Conservation (phyloP, 108 stramenopile species). For the Fragilariopsis cylindrus region DNA sequence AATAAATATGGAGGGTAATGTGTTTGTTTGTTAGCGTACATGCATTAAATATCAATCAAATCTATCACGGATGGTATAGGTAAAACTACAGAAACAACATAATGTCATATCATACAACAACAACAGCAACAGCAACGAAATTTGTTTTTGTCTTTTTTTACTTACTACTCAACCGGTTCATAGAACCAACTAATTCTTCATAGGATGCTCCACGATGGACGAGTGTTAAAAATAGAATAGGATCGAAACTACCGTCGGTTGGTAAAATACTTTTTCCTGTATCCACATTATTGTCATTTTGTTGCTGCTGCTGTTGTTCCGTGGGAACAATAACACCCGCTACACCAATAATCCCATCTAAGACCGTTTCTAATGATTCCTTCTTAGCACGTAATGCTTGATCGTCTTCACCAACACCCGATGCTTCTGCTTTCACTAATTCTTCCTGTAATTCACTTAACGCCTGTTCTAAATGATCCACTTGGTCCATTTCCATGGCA, state of each 20-base stretch:
- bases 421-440: conserved; percentile 46
- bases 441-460: conserved; percentile 61
- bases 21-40: too few species aligned
- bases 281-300: background rate
- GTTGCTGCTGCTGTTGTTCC: background rate
- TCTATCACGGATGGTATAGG: too few species aligned
- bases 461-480: conserved; percentile 57
- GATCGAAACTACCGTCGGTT: conserved; percentile 78
- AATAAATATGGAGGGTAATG: too few species aligned
- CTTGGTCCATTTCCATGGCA: conserved; percentile 52
- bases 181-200: conserved; percentile 65
- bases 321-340: conserved; percentile 23
- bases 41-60: too few species aligned
- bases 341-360: conserved; percentile 53
- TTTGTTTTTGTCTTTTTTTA: background rate
- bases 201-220: conserved; percentile 80
- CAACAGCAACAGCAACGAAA: background rate
- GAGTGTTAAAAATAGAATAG: conserved; percentile 83
- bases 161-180: conserved; percentile 77
- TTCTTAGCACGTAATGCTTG: conserved; percentile 63
- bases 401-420: conserved; percentile 48
- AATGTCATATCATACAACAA: background rate
- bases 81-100: too few species aligned
- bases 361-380: conserved; percentile 63
- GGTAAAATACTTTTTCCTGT: conserved; percentile 65